Evolutionary conservation across 805 yeast species (phyloP).

Genomic region (Saccharomycopsis microspora): DNA sequence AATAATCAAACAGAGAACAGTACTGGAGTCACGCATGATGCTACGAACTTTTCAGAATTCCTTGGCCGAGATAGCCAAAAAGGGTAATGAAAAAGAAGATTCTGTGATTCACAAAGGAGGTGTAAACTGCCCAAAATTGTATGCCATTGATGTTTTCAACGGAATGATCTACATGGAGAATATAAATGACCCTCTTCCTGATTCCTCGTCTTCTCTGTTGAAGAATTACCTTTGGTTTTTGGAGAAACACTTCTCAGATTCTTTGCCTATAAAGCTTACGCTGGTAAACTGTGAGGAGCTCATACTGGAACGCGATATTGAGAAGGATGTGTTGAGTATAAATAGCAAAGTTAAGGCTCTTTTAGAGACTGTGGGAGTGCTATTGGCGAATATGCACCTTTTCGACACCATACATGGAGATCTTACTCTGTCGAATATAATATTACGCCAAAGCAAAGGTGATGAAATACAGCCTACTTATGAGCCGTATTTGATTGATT

Average conservation of each 20-base stretch:
- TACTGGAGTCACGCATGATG: slow-evolving; percentile 74
- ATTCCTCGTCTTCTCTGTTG: slow-evolving; percentile 41
- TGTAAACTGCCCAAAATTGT: slow-evolving; percentile 58
- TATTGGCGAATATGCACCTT: slow-evolving; percentile 61
- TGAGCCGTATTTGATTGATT: slow-evolving; percentile 69
- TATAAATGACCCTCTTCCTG: slow-evolving; percentile 44
- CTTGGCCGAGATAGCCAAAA: slow-evolving; percentile 17
- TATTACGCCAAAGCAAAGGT: slow-evolving; percentile 29
- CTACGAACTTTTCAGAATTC: slow-evolving; percentile 37
- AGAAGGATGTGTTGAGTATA: slow-evolving; percentile 10
- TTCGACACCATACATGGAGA: slow-evolving; percentile 88
- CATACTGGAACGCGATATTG: slow-evolving; percentile 17
- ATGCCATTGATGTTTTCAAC: slow-evolving; percentile 63
- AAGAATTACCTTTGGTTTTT: slow-evolving; percentile 66
- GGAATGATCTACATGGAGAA: slow-evolving; percentile 88
- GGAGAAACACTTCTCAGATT: slow-evolving; percentile 26
- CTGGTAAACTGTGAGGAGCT: slow-evolving; percentile 16
- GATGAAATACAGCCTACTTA: slow-evolving; percentile 16
- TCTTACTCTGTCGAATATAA: slow-evolving; percentile 79
- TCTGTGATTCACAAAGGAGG: slow-evolving; percentile 23
- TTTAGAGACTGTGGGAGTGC: slow-evolving; percentile 46
- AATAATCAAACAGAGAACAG: slow-evolving; percentile 70
- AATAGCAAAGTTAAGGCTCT: slow-evolving; percentile 31
- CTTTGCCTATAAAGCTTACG: slow-evolving; percentile 15
- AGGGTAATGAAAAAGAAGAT: not conserved